phyloP scores from a whole-genome alignment of 345 rosid species.

The Populus ilicifolia region DNA sequence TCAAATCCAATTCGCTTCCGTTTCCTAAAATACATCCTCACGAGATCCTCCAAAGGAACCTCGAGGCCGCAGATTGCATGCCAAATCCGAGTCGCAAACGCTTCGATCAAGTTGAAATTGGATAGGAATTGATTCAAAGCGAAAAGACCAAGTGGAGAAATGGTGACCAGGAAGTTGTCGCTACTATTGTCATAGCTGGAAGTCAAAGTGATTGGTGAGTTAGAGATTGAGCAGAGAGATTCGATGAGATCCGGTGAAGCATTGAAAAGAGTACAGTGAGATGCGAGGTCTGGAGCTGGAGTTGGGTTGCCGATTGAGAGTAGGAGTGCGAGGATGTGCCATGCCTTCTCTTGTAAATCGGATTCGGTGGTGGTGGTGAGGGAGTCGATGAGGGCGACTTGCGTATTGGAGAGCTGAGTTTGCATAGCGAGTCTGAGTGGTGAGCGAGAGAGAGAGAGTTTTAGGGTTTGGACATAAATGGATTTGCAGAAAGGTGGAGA shows the following conservation, averaged over 20 bases:
- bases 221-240: slow-evolving; percentile 40
- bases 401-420: not conserved
- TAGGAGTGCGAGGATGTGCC: slow-evolving; percentile 51
- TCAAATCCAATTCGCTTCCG: slow-evolving; percentile 32
- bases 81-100: slow-evolving; percentile 1
- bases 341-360: slow-evolving; percentile 34
- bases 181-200: not conserved
- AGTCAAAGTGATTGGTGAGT: slow-evolving; percentile 45
- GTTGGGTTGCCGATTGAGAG: slow-evolving; percentile 47
- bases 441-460: not conserved
- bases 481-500: not conserved
- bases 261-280: slow-evolving; percentile 36
- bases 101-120: slow-evolving; percentile 1
- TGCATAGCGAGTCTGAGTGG: not conserved
- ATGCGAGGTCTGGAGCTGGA: slow-evolving; percentile 35
- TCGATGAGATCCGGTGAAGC: slow-evolving; percentile 36
- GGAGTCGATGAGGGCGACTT: slow-evolving; percentile 12
- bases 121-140: slow-evolving; percentile 26
- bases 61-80: not conserved
- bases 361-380: slow-evolving; percentile 6
- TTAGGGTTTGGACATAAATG: not conserved
- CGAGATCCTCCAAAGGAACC: not conserved
- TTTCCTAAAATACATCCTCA: slow-evolving; percentile 22
- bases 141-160: slow-evolving; percentile 28
- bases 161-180: slow-evolving; percentile 21